Conservation (phyloP, 306 rosid genomes). For the Pyrus communis region DNA sequence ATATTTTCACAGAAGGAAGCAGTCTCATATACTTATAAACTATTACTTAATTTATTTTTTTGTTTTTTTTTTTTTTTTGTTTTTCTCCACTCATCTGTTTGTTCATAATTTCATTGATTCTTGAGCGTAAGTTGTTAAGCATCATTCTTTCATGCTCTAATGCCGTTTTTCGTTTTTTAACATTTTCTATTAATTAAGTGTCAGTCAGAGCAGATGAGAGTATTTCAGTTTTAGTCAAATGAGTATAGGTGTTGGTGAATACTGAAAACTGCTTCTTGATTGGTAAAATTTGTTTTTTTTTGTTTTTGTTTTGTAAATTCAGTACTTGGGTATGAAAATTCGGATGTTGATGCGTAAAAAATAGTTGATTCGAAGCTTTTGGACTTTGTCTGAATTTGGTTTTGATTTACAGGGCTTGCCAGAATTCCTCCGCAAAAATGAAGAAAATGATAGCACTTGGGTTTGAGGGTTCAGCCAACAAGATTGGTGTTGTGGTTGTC, state of each 20-base stretch:
- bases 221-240: neutral
- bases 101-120: no score
- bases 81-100: no score
- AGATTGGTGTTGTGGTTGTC: constrained; percentile 79
- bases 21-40: no score
- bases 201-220: no score
- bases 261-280: neutral
- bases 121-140: no score
- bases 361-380: neutral
- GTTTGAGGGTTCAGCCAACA: constrained; percentile 94
- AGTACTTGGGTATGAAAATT: neutral
- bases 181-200: no score
- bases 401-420: neutral
- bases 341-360: no score
- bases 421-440: constrained; percentile 22
- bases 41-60: no score
- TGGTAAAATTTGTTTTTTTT: neutral
- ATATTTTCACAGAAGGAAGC: no score
- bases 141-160: no score
- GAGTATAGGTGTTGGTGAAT: neutral
- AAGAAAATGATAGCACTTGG: constrained; percentile 78
- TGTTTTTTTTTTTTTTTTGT: no score
- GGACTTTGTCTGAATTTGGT: neutral
- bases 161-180: no score
- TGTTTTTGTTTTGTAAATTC: neutral